Percentiles rank a stretch among this genome's conserved stretches.
These are phyloP conservation scores for Hypoxylon cercidicola DNA, from an alignment of 495 filamentous ascomycete species.

Conservation along the genomic window DNA sequence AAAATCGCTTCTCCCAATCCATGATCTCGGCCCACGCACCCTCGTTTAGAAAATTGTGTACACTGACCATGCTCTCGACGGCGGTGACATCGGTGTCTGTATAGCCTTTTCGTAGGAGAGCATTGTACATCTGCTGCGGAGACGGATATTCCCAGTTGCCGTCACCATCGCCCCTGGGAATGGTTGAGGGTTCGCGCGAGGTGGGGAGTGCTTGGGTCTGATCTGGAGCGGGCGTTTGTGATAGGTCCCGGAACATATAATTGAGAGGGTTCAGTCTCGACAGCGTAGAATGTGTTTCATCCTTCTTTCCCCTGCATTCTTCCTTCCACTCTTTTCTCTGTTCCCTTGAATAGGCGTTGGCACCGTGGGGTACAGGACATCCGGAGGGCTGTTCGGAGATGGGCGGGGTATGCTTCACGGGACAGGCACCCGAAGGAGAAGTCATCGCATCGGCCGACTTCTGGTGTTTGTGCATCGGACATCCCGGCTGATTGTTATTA, in stretches of 20 bases:
- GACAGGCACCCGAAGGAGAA: constrained; percentile 52
- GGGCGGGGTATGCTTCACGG: constrained; percentile 61
- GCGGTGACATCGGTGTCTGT: constrained; percentile 91
- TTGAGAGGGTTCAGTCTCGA: constrained; percentile 92
- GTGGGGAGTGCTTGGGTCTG: constrained; percentile 80
- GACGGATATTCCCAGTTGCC: constrained; percentile 98
- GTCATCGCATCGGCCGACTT: constrained; percentile 58
- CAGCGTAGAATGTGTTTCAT: constrained; percentile 54
- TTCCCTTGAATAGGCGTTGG: constrained; percentile 49
- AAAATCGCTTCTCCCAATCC: constrained; percentile 88
- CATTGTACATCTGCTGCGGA: constrained; percentile 99
- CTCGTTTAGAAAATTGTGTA: constrained; percentile 98
- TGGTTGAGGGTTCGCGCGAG: constrained; percentile 82
- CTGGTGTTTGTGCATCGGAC: constrained; percentile 83
- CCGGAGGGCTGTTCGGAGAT: constrained; percentile 54
- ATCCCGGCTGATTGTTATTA: constrained; percentile 71
- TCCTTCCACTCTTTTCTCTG: constrained; percentile 29
- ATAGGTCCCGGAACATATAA: constrained; percentile 91
- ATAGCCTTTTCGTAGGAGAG: constrained; percentile 93
- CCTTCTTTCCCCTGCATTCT: constrained; percentile 1
- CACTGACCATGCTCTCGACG: constrained; percentile 96
- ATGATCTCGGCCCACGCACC: constrained; percentile 95
- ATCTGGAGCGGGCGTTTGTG: constrained; percentile 75
- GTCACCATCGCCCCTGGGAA: constrained; percentile 79
- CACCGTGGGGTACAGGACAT: constrained; percentile 63